phyloP scores from a whole-genome alignment of 1,139 yeast genomes.

The Hemisphaericaspora xylanilytica region DNA sequence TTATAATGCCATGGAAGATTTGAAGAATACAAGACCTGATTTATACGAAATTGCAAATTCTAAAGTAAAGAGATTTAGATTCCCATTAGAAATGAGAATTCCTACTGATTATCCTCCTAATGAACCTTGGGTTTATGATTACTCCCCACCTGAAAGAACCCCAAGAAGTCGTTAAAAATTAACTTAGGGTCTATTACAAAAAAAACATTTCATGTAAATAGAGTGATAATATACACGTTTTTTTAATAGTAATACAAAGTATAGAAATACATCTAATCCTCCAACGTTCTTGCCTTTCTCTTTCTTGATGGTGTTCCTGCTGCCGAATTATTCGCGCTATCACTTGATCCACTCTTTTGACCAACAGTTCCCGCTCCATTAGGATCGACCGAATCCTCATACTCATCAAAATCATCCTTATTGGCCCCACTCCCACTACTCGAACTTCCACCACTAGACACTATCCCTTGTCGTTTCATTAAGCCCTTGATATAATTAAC shows the following conservation, averaged over 20 bases:
- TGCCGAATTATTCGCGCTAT: constrained; percentile 7
- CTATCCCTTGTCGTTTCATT: constrained; percentile 38
- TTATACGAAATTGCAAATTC: constrained; percentile 52
- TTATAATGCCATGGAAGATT: constrained; percentile 69
- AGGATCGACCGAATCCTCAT: constrained; percentile 47
- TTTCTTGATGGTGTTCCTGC: constrained; percentile 34
- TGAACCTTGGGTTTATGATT: constrained; percentile 75
- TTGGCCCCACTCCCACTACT: constrained; percentile 12
- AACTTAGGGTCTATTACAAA: neutral
- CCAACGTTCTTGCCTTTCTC: constrained; percentile 32
- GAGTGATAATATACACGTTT: too few species aligned
- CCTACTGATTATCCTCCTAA: constrained; percentile 94
- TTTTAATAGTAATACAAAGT: constrained; percentile 3
- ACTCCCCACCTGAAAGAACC: constrained; percentile 18
- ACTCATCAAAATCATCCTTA: constrained; percentile 44
- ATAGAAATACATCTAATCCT: constrained; percentile 18
- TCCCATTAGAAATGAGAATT: constrained; percentile 76
- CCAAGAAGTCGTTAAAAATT: constrained; percentile 8
- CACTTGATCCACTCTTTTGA: constrained; percentile 8
- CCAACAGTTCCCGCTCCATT: constrained; percentile 10
- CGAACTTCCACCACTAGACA: constrained; percentile 5
- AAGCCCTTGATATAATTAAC: constrained; percentile 65
- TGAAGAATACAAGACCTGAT: constrained; percentile 47
- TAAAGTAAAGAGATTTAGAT: constrained; percentile 40
- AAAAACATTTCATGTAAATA: constrained; percentile 6